Evolutionary conservation across 495 filamentous ascomycete species (phyloP).

Genomic region (Ascodesmis nigricans): DNA sequence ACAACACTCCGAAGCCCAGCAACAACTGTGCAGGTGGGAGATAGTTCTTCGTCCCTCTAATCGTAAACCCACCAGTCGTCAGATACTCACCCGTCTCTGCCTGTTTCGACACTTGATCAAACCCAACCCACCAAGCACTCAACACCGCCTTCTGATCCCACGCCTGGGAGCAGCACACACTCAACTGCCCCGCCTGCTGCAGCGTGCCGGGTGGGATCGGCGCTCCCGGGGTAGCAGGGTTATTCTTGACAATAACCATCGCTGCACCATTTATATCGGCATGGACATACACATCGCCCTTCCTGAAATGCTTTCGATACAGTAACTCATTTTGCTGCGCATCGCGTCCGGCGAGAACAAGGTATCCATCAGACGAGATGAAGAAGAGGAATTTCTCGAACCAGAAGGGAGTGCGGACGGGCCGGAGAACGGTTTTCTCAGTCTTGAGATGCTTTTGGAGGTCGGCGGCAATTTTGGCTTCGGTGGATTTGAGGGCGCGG

Average conservation of each 20-base stretch:
- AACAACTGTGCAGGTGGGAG: constrained; percentile 72
- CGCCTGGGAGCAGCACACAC: constrained; percentile 60
- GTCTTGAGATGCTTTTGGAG: constrained; percentile 71
- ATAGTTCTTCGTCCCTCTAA: constrained; percentile 71
- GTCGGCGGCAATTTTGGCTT: constrained; percentile 66
- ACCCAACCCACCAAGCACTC: constrained; percentile 83
- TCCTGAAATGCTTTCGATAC: constrained; percentile 61
- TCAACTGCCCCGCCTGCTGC: constrained; percentile 67
- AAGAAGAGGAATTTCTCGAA: constrained; percentile 95
- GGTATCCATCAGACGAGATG: constrained; percentile 84
- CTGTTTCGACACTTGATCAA: constrained; percentile 71
- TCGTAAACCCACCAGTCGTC: constrained; percentile 48
- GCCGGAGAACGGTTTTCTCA: constrained; percentile 73
- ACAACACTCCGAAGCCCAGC: constrained; percentile 70
- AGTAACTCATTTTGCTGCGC: constrained; percentile 77
- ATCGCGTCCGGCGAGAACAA: constrained; percentile 72
- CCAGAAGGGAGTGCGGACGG: constrained; percentile 64
- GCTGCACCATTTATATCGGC: constrained; percentile 74
- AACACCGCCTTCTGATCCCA: constrained; percentile 94
- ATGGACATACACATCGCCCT: constrained; percentile 78
- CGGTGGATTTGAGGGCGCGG: constrained; percentile 70
- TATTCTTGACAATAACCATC: constrained; percentile 70
- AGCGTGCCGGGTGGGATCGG: constrained; percentile 82
- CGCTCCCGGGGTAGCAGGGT: constrained; percentile 44
- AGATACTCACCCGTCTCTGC: constrained; percentile 59